Percentiles rank a stretch among this genome's conserved stretches.
These are phyloP conservation scores for Cystobasidiaceae sp. DNA, from an alignment of 1,284 basidiomycete genomes.

Conservation along the genomic window DNA sequence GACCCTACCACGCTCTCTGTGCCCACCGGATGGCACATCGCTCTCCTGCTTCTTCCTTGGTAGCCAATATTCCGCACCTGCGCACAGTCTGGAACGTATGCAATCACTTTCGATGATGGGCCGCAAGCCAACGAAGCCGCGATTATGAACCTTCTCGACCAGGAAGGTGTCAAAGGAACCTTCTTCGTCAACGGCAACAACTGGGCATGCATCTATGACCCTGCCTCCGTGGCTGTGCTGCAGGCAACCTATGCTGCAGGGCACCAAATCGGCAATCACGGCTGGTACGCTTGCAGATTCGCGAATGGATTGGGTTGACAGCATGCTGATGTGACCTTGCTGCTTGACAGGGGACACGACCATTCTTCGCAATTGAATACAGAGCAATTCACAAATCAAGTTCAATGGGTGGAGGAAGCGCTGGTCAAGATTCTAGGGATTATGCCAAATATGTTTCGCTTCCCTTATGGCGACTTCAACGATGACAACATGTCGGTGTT, in stretches of 20 bases:
- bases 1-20: too few species aligned
- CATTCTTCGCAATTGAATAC: conserved; percentile 10
- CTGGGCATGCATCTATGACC: conserved; percentile 41
- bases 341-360: conserved; percentile 12
- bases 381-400: conserved; percentile 11
- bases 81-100: conserved; percentile 27
- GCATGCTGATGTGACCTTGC: not conserved
- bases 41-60: too few species aligned
- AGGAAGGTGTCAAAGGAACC: conserved; percentile 33
- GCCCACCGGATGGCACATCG: too few species aligned
- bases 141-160: conserved; percentile 30
- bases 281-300: conserved; percentile 33
- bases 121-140: conserved; percentile 19
- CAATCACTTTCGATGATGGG: conserved; percentile 40
- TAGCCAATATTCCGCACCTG: conserved; percentile 28
- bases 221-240: conserved; percentile 34
- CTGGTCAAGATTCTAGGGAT: conserved; percentile 43
- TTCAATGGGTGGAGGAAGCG: conserved; percentile 34
- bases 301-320: too few species aligned
- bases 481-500: conserved; percentile 34
- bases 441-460: conserved; percentile 41
- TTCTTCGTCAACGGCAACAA: conserved; percentile 35
- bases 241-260: conserved; percentile 38
- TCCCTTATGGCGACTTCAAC: conserved; percentile 37
- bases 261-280: conserved; percentile 43